Conservation (phyloP, 2,329 filamentous ascomycete genomes). For the Colletotrichum aenigma region DNA sequence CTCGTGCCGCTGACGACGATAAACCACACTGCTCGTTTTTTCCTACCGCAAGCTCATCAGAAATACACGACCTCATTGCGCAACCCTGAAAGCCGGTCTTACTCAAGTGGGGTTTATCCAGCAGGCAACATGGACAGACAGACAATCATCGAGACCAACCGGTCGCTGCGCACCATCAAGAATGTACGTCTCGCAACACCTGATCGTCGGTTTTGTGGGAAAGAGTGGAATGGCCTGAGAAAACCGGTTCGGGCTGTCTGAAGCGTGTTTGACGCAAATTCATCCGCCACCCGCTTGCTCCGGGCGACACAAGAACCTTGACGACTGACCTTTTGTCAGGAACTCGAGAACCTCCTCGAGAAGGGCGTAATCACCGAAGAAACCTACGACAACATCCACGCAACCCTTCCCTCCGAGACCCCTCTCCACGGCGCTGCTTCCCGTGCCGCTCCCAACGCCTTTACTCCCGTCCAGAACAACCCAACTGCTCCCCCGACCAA, state of each 20-base stretch:
- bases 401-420: constrained; percentile 75
- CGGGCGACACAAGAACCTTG: background rate
- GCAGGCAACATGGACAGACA: constrained; percentile 51
- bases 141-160: constrained; percentile 73
- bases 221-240: background rate
- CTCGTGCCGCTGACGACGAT: background rate
- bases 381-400: constrained; percentile 76
- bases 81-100: background rate
- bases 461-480: constrained; percentile 32
- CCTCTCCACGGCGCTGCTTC: constrained; percentile 56
- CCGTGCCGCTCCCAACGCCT: constrained; percentile 36
- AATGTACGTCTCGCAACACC: constrained; percentile 60
- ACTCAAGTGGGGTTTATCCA: background rate
- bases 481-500: constrained; percentile 34
- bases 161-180: constrained; percentile 86
- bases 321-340: constrained; percentile 55
- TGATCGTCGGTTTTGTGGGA: background rate
- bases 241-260: background rate
- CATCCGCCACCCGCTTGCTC: background rate
- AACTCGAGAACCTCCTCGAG: constrained; percentile 89
- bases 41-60: background rate
- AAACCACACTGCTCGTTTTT: background rate
- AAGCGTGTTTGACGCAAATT: background rate
- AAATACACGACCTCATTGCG: background rate
- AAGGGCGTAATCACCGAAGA: constrained; percentile 77